Conservation (phyloP, 2,329 filamentous ascomycete species). For the Phyllosticta capitalensis region DNA sequence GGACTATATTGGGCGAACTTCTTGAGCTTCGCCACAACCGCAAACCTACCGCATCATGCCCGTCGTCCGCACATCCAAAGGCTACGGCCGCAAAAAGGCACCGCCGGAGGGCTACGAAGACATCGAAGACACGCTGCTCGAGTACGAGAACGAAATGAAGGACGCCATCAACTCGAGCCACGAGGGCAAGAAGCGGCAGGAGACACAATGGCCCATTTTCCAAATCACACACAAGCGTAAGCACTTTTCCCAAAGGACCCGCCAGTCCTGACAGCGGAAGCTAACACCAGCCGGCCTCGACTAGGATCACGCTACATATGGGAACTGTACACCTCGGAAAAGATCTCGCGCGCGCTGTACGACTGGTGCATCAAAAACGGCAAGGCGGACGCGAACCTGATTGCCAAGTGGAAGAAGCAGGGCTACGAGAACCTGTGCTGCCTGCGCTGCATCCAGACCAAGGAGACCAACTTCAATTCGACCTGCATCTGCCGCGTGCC, state of each 20-base stretch:
- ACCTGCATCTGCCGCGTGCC: constrained; percentile 97
- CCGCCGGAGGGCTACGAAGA: constrained; percentile 81
- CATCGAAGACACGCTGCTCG: constrained; percentile 76
- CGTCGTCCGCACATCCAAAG: constrained; percentile 55
- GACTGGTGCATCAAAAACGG: constrained; percentile 95
- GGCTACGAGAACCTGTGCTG: constrained; percentile 98
- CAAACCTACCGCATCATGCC: constrained; percentile 48
- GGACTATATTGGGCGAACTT: not conserved
- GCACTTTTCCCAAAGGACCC: too few relatives aligned
- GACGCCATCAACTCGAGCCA: constrained; percentile 84
- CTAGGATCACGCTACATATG: constrained; percentile 76
- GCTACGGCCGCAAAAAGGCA: constrained; percentile 62
- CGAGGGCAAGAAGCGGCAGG: constrained; percentile 73
- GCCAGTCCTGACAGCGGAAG: not conserved
- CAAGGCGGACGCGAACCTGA: constrained; percentile 89
- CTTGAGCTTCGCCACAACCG: not conserved
- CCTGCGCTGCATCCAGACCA: constrained; percentile 94
- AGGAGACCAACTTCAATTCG: constrained; percentile 97
- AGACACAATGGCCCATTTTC: constrained; percentile 94
- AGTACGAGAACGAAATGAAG: constrained; percentile 87
- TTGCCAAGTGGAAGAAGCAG: constrained; percentile 99
- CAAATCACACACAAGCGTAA: constrained; percentile 89
- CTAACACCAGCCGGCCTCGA: not conserved
- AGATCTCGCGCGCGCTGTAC: constrained; percentile 84
- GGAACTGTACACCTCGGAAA: constrained; percentile 94